Base-by-base conservation (phyloP, 2,329 filamentous ascomycete species). In the Chaetomium olivaceum region DNA sequence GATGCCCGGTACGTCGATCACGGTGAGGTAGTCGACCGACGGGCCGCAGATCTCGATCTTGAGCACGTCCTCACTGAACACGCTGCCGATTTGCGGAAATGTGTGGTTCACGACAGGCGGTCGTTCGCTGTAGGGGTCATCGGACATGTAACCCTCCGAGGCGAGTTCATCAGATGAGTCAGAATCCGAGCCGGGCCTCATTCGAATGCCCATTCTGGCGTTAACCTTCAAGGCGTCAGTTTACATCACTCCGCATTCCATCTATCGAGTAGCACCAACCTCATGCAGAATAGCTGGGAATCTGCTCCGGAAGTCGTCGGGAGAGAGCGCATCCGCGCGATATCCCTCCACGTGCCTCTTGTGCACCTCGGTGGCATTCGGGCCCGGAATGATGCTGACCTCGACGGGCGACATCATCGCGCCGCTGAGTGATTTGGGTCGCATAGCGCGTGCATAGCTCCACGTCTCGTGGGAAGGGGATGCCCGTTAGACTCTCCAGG, bases 1-100 rank as follows among this genome's bases (percentile, higher is more conserved):
- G 50, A 85, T 84, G 0, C 83, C 84, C 0, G 83, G 83, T 0
- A 86, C 82, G n/a, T 86, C 83, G 7, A 86, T 85, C 3, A 86
- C 76, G 0, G 83, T 86, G 9, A 86, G 75, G 23, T 84, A 80
- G 2, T 80, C 69, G 76, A 80, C 74, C 0, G 77, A 61, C 0
- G 82, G 83, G 0, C 83, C 82, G 2, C 74, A 76, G 36, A 83
- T 81, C 55, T 81, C 79, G 23, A 82, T 80, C 66, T 77, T 80
- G 50, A 81, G 73, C 14, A 80, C 76, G 52, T 85, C 81, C 4
- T 81, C 76, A 29, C 80, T 83, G 62, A 85, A 86, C 0, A 79
- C 76, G 0, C 67, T 66, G 5, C 39, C 31, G 27, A 31, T 29
- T 16, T 58, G 61, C 39, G 61, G 14, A 23, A 9, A 2, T 23